Base-by-base conservation (phyloP, 2,329 filamentous ascomycete species). In the Chaetomiaceae sp. region DNA sequence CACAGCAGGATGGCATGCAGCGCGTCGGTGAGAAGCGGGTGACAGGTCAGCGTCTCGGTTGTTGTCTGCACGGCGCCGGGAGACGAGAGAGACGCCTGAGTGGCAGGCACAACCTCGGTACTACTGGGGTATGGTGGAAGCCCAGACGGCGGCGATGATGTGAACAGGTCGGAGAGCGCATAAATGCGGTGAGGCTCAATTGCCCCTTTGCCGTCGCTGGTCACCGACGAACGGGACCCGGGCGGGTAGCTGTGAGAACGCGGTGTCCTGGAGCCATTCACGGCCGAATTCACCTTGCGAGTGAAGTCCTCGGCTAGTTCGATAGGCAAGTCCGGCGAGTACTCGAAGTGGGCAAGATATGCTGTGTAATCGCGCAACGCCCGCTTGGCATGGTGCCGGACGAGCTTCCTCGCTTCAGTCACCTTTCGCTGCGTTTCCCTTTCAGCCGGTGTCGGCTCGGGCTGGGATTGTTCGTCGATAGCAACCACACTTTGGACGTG, bases 1-100 rank as follows among this genome's bases (percentile, higher is more conserved):
- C 83, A 85, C 33, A 94, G 76, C 8, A 94, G 78, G 2, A 93
- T 66, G 4, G 81, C 83, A 63, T 94, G 87, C 0, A 94, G 74
- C 1, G 84, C 84, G 54, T 94, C 88, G 6, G 81, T 81, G 10
- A 94, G 72, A 8, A 93, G 74, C 0, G 88, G 88, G 58, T 94
- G 88, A 61, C 88, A 93, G 1, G 86, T 93, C 22, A 87, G 74
- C 33, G 76, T 75, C 66, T 88, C 85, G 35, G 62, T 64, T 11
- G 61, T 60, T 20, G 65, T 66, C 47, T 69, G 62, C 4, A 62
- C 50, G 12, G 66, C 59, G 6, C 50, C 45, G 9, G 60, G 44
- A 49, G 62, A 56, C 15, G 57, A 56, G 17, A 29, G 50, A 46
- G 29, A 62, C 56, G 14, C 61, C 49, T 18, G 60, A 36, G 48